A percentile compares a stretch with the other conserved stretches of the same genome.
Conservation (phyloP, 2,329 filamentous ascomycete genomes). For the Davidsoniella virescens region DNA sequence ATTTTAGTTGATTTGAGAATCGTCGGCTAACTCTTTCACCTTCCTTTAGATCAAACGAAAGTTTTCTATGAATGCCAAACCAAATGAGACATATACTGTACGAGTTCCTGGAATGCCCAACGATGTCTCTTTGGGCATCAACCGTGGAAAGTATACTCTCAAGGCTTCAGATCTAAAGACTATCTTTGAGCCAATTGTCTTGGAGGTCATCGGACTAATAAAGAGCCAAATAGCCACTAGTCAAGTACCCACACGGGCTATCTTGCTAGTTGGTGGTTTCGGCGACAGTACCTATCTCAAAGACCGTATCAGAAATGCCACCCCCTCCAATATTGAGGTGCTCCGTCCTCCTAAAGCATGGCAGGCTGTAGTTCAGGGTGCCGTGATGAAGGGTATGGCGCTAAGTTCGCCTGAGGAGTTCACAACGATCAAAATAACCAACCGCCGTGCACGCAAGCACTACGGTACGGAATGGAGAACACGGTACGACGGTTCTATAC, state of each 20-base stretch:
- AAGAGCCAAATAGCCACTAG: constrained; percentile 26
- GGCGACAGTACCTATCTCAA: constrained; percentile 30
- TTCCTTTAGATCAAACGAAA: constrained; percentile 21
- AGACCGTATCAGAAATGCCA: constrained; percentile 22
- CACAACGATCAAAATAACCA: constrained; percentile 24
- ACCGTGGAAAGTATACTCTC: constrained; percentile 22
- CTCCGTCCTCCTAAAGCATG: constrained; percentile 33
- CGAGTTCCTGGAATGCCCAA: constrained; percentile 21
- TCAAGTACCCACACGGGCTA: constrained; percentile 27
- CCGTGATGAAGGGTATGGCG: constrained; percentile 32
- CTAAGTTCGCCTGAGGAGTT: constrained; percentile 19
- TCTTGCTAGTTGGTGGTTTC: constrained; percentile 34
- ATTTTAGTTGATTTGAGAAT: no score
- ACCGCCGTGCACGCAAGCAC: constrained; percentile 27
- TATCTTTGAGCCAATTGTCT: constrained; percentile 16
- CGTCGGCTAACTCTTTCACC: no score
- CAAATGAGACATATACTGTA: constrained; percentile 22
- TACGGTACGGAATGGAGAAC: constrained; percentile 25
- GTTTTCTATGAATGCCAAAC: constrained; percentile 21
- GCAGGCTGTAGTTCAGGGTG: constrained; percentile 34
- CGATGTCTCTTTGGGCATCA: constrained; percentile 24
- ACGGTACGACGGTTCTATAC: constrained; percentile 19
- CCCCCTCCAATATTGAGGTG: constrained; percentile 24
- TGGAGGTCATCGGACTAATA: constrained; percentile 16
- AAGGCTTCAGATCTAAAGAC: constrained; percentile 24